Conservation (phyloP, 2,329 filamentous ascomycete species). For the Sclerotinia glacialis region DNA sequence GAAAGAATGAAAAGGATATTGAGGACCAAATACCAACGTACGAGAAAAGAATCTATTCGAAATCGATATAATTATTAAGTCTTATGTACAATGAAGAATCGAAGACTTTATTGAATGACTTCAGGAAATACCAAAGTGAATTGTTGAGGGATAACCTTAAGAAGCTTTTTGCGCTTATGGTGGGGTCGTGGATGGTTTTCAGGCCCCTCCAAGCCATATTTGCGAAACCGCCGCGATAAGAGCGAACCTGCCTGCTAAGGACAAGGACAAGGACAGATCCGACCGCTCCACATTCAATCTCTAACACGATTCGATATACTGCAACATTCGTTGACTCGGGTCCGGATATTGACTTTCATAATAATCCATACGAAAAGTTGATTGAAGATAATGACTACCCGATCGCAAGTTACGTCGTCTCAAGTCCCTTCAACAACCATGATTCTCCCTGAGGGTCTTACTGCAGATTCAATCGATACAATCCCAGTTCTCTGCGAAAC, state of each 20-base stretch:
- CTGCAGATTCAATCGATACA: slow-evolving; percentile 81
- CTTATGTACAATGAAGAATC: slow-evolving; percentile 11
- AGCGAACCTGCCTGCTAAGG: slow-evolving; percentile 16
- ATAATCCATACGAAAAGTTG: slow-evolving; percentile 20
- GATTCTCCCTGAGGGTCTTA: slow-evolving; percentile 58
- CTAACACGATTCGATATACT: background rate
- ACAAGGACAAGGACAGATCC: background rate
- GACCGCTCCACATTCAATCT: slow-evolving; percentile 18
- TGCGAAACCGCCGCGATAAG: slow-evolving; percentile 25
- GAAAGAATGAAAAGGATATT: background rate
- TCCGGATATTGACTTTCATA: background rate
- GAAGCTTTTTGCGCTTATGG: slow-evolving; percentile 11
- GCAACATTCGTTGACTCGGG: slow-evolving; percentile 6
- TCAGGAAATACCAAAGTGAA: background rate
- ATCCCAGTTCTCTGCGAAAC: slow-evolving; percentile 78
- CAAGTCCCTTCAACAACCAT: slow-evolving; percentile 39
- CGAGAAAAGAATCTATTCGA: background rate
- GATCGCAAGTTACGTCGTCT: slow-evolving; percentile 32
- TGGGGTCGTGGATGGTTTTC: slow-evolving; percentile 26
- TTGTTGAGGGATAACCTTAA: slow-evolving; percentile 22
- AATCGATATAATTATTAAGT: background rate
- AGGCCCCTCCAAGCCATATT: slow-evolving; percentile 26
- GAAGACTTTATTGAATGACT: slow-evolving; percentile 1
- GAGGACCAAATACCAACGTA: slow-evolving; percentile 2
- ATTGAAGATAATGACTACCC: slow-evolving; percentile 29